Evolutionary conservation across 2,329 filamentous ascomycete species (phyloP).

Genomic region (Monosporascus sp.): DNA sequence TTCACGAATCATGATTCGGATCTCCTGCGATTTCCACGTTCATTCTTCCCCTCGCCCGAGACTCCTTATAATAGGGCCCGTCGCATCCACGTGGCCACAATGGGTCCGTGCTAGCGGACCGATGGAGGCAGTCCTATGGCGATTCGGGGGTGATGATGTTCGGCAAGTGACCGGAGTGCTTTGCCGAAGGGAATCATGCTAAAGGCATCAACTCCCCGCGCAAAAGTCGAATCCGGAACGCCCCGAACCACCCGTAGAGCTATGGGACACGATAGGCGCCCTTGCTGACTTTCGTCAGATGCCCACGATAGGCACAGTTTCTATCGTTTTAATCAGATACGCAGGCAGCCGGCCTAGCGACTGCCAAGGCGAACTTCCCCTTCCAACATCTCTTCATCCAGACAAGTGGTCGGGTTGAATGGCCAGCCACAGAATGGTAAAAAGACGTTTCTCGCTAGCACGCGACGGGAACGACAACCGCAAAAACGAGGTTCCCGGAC

Average conservation of each 20-base stretch:
- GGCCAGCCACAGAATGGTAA: neutral
- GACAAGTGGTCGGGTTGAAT: no score
- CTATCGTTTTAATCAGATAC: neutral
- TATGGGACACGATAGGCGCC: neutral
- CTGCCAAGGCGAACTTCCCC: neutral
- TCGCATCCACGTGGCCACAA: no score
- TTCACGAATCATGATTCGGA: no score
- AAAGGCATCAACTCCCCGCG: slow-evolving; percentile 1
- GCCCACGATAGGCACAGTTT: neutral
- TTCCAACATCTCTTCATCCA: no score
- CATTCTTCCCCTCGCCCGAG: no score
- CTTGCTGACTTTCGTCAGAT: neutral
- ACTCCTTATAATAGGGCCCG: no score
- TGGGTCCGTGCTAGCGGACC: neutral
- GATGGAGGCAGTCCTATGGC: neutral
- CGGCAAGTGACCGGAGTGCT: neutral
- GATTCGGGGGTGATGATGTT: neutral
- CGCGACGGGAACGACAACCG: neutral
- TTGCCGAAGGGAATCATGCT: slow-evolving; percentile 3
- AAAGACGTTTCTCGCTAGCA: neutral
- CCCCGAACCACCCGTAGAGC: slow-evolving; percentile 7
- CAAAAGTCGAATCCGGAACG: slow-evolving; percentile 3
- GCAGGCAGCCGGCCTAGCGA: neutral
- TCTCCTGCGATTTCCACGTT: no score
- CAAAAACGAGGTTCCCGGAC: slow-evolving; percentile 4